A percentile compares a stretch with the other conserved stretches of the same genome.
These are phyloP conservation scores for Penicillium capsulatum DNA, from an alignment of 2,329 filamentous ascomycete species.

Conservation along the genomic window DNA sequence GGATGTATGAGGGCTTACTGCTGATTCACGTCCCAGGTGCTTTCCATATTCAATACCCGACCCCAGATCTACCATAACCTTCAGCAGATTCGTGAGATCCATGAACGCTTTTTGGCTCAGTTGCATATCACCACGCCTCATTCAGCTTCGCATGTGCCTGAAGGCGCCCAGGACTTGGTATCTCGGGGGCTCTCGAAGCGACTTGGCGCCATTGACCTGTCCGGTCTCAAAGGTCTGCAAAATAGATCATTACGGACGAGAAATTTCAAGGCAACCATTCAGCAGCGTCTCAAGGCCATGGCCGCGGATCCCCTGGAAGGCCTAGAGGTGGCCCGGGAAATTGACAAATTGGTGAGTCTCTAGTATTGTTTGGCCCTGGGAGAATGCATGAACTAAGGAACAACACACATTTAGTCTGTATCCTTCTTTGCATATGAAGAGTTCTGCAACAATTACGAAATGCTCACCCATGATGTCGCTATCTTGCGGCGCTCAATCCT, in stretches of 20 bases:
- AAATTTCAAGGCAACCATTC: slow-evolving; percentile 28
- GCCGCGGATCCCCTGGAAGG: slow-evolving; percentile 52
- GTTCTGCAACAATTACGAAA: slow-evolving; percentile 84
- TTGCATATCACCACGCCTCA: slow-evolving; percentile 68
- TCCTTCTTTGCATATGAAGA: slow-evolving; percentile 86
- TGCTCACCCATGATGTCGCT: slow-evolving; percentile 74
- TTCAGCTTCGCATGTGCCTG: slow-evolving; percentile 39
- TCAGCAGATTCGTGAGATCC: slow-evolving; percentile 73
- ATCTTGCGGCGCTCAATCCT: slow-evolving; percentile 64
- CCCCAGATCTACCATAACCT: slow-evolving; percentile 75
- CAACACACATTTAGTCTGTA: slow-evolving; percentile 59
- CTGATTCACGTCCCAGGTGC: slow-evolving; percentile 51
- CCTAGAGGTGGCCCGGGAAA: slow-evolving; percentile 51
- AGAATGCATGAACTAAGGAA: too few relatives aligned
- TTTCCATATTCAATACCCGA: slow-evolving; percentile 68
- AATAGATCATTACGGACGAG: slow-evolving; percentile 27
- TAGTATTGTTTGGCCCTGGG: too few relatives aligned
- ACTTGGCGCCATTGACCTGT: slow-evolving; percentile 47
- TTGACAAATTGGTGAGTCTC: slow-evolving; percentile 48
- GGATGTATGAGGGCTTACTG: background rate
- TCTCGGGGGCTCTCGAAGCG: slow-evolving; percentile 41
- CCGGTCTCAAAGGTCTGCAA: slow-evolving; percentile 32
- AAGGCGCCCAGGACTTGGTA: slow-evolving; percentile 20
- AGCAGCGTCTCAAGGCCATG: slow-evolving; percentile 34
- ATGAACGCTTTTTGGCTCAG: slow-evolving; percentile 73